These are phyloP conservation scores for Monascus ruber DNA, from an alignment of 2,329 filamentous ascomycete species.

Conservation along the genomic window DNA sequence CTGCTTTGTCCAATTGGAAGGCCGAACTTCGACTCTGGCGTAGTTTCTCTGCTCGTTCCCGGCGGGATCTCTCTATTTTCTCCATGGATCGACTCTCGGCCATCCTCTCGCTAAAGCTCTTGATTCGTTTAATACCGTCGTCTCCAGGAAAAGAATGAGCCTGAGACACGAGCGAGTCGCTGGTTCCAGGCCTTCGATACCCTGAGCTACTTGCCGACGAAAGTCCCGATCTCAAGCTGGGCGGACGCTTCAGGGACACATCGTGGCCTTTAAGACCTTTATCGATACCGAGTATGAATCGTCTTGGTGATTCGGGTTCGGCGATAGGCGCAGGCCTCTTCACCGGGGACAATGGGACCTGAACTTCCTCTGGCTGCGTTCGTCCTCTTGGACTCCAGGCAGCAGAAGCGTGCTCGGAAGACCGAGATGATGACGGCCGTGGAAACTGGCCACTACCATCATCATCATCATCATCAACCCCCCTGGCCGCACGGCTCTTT, in stretches of 20 bases:
- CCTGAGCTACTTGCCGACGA: constrained; percentile 21
- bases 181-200: constrained; percentile 13
- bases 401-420: constrained; percentile 7
- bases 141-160: constrained; percentile 15
- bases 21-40: constrained; percentile 30
- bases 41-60: constrained; percentile 26
- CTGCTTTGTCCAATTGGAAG: constrained; percentile 32
- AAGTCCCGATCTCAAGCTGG: constrained; percentile 15
- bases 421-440: constrained; percentile 15
- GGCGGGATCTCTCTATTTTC: constrained; percentile 26
- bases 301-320: constrained; percentile 61
- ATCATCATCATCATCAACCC: constrained; percentile 10
- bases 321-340: constrained; percentile 37
- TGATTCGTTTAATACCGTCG: constrained; percentile 24
- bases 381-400: constrained; percentile 8
- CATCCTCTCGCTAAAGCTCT: constrained; percentile 76
- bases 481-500: constrained; percentile 34
- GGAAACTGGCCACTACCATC: constrained; percentile 11
- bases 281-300: constrained; percentile 76
- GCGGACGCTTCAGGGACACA: constrained; percentile 68
- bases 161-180: constrained; percentile 12
- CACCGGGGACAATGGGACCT: constrained; percentile 67
- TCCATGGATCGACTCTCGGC: constrained; percentile 50
- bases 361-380: constrained; percentile 34
- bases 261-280: constrained; percentile 72